Percentiles rank a stretch among this genome's conserved stretches.
These are phyloP conservation scores for Dactylella cylindrospora DNA, from an alignment of 2,329 filamentous ascomycete genomes.

Conservation along the genomic window DNA sequence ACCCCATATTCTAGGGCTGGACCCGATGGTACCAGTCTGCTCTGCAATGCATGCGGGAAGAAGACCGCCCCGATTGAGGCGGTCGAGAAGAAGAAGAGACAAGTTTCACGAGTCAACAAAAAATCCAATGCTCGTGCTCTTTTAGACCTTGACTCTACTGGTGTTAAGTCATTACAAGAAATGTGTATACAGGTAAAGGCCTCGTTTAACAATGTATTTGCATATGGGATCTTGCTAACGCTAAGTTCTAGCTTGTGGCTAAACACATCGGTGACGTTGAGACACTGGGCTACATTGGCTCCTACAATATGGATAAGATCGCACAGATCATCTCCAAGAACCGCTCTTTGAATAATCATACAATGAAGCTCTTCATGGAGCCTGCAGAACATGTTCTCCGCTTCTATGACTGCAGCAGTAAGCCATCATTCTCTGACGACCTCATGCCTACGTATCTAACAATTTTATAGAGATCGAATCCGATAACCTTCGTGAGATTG, in stretches of 20 bases:
- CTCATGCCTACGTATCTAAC: not conserved
- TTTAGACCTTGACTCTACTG: slow-evolving; percentile 45
- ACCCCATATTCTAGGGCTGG: slow-evolving; percentile 46
- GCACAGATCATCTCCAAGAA: slow-evolving; percentile 49
- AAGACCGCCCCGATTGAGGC: slow-evolving; percentile 44
- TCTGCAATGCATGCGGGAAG: slow-evolving; percentile 47
- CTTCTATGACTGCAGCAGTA: slow-evolving; percentile 49
- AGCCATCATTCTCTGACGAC: slow-evolving; percentile 2
- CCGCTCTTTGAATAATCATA: slow-evolving; percentile 46
- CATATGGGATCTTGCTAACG: slow-evolving; percentile 2
- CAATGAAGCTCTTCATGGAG: slow-evolving; percentile 47
- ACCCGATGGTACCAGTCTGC: slow-evolving; percentile 44
- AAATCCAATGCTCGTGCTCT: slow-evolving; percentile 42
- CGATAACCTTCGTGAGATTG: slow-evolving; percentile 45
- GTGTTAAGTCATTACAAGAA: slow-evolving; percentile 46
- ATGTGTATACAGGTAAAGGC: slow-evolving; percentile 45
- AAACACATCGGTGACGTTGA: slow-evolving; percentile 48
- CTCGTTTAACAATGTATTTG: not conserved
- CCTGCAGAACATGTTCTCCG: slow-evolving; percentile 44
- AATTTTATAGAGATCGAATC: slow-evolving; percentile 43
- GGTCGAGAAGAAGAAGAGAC: slow-evolving; percentile 43
- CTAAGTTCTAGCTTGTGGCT: slow-evolving; percentile 44
- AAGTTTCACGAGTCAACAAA: slow-evolving; percentile 42
- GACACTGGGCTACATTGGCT: slow-evolving; percentile 46
- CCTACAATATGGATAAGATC: slow-evolving; percentile 47